Evolutionary conservation across 2,329 filamentous ascomycete species (phyloP), one percentile per base, ranked within the genome.

Genomic region (Beauveria bassiana): DNA sequence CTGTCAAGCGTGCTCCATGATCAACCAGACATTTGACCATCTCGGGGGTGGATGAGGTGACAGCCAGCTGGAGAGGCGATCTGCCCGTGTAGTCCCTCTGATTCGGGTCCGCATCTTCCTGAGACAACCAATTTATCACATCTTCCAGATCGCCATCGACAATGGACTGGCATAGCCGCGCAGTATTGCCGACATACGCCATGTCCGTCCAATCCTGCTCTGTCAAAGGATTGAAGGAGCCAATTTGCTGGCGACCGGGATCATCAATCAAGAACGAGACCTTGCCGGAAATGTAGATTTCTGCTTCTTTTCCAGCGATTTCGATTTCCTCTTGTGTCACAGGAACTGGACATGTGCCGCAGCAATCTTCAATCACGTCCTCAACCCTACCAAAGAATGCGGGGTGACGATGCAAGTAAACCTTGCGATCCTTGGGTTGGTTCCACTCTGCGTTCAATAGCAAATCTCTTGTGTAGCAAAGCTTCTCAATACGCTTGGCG

Each of bases 401-500:
- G 3, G 91, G 91, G 68, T 96, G 91, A 2, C 91, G 84, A 73
- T 96, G 91, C 5, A 96, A 78, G 64, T 90, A 85, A 1, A 93
- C 87, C 28, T 86, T 78, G n/a, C 91, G 83, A 47, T 91, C 86
- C 64, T 90, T 86, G 1, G 82, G 79, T 65, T 88, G 86, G 67
- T 95, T 96, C 91, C 91, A 96, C 70, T 96, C 90, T 0, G 89
- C 89, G 67, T 96, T 95, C 20, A 96, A 81, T 8, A 96, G 79
- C 20, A 96, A 72, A 70, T 96, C 91, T 65, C 90, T 88, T 2
- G 88, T 90, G 69, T 91, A 96, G 50, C 92, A 83, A 0, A 96
- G 78, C 69, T 89, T 92, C 72, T 96, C 90, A 61, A 96, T 93
- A 68, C 86, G 86, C 68, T 85, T 86, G 16, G 87, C 86, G 59